Percentiles rank a stretch among this genome's conserved stretches.
Conservation (phyloP, 2,329 filamentous ascomycete genomes). For the Hypoxylon sp. region DNA sequence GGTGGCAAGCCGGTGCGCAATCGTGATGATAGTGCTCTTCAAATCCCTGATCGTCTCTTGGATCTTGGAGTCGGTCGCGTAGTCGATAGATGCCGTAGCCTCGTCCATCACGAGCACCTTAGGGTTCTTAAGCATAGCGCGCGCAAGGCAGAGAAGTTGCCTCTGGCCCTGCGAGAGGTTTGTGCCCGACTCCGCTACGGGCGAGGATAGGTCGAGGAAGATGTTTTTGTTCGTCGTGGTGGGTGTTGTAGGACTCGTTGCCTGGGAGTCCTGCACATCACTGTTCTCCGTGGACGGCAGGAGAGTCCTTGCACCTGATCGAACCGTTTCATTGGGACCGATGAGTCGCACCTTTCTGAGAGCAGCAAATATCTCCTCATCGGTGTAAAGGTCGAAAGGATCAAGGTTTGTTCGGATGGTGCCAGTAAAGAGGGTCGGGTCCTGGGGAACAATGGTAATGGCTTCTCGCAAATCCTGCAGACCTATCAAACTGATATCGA, state of each 20-base stretch:
- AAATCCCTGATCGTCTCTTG: conserved; percentile 96
- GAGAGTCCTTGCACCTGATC: conserved; percentile 38
- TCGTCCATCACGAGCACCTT: conserved; percentile 99
- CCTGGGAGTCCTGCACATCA: conserved; percentile 33
- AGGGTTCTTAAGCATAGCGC: conserved; percentile 90
- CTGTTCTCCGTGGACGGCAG: conserved; percentile 22
- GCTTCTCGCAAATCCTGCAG: conserved; percentile 92
- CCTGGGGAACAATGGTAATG: conserved; percentile 98
- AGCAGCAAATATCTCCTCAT: conserved; percentile 89
- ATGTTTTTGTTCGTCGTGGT: conserved; percentile 89
- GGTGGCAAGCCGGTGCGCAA: conserved; percentile 94
- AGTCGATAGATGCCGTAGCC: conserved; percentile 97
- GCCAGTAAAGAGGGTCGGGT: conserved; percentile 93
- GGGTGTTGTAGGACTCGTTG: conserved; percentile 47
- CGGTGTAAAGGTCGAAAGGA: conserved; percentile 88
- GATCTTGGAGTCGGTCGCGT: conserved; percentile 94
- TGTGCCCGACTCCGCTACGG: conserved; percentile 89
- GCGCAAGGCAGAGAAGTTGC: conserved; percentile 92
- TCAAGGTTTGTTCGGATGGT: conserved; percentile 94
- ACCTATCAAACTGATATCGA: conserved; percentile 92
- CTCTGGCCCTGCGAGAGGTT: conserved; percentile 97
- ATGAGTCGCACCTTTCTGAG: conserved; percentile 92
- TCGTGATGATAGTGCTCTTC: conserved; percentile 93
- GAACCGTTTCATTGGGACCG: conserved; percentile 64
- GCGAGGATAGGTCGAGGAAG: conserved; percentile 86